phyloP scores from a whole-genome alignment of 2,329 filamentous ascomycete species.

The Arthroderma sp. region DNA sequence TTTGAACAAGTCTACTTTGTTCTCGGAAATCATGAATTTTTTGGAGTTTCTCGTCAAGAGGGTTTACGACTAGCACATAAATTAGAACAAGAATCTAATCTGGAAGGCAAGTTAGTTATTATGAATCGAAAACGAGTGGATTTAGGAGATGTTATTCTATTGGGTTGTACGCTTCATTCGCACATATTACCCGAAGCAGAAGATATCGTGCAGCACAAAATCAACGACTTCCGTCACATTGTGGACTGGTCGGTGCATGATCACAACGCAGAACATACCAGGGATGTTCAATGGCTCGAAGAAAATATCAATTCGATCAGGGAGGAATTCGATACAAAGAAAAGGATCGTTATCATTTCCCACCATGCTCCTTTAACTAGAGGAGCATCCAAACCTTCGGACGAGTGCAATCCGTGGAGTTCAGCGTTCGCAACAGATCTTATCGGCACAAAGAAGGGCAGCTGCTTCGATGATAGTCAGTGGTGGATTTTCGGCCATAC shows the following conservation, averaged over 20 bases:
- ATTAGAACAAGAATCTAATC: constrained; percentile 12
- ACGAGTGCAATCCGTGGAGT: constrained; percentile 34
- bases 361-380: constrained; percentile 41
- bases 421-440: constrained; percentile 29
- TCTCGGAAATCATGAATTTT: constrained; percentile 28
- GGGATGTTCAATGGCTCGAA: constrained; percentile 39
- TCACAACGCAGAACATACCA: constrained; percentile 36
- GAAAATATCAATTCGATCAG: constrained; percentile 18
- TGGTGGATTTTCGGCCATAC: constrained; percentile 36
- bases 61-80: constrained; percentile 11
- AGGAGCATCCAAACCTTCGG: constrained; percentile 35
- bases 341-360: constrained; percentile 36
- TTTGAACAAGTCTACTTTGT: constrained; percentile 20
- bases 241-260: constrained; percentile 34
- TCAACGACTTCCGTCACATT: constrained; percentile 43
- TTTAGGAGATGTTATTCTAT: constrained; percentile 28
- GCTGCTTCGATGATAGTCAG: constrained; percentile 5
- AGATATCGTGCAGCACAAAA: constrained; percentile 27
- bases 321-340: neutral
- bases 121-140: constrained; percentile 14
- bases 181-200: constrained; percentile 28
- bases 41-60: constrained; percentile 16
- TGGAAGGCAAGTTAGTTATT: constrained; percentile 11
- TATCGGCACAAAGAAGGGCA: neutral
- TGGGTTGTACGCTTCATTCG: constrained; percentile 46